phyloP scores from a whole-genome alignment of 768 basidiomycete species.

The Lactarius deliciosus region DNA sequence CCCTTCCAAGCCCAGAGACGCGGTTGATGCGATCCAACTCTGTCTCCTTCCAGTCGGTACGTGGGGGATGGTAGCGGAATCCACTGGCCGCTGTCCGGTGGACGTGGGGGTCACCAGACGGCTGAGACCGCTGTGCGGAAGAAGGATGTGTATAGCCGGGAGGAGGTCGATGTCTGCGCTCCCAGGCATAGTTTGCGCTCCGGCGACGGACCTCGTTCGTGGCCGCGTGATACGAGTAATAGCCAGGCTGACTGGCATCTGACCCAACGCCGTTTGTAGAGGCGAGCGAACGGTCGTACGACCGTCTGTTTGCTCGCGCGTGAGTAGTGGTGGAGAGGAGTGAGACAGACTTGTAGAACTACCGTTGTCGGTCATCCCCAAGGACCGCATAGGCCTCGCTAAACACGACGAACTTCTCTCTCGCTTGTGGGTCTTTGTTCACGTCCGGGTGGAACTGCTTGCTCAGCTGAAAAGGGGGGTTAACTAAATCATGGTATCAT shows the following conservation, averaged over 20 bases:
- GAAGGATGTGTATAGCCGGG: constrained; percentile 15
- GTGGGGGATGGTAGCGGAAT: constrained; percentile 10
- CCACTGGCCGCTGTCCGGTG: neutral
- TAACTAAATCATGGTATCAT: neutral
- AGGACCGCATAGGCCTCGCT: constrained; percentile 50
- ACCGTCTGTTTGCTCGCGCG: constrained; percentile 31
- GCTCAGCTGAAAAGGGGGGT: constrained; percentile 40
- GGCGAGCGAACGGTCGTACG: constrained; percentile 37
- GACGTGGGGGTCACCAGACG: neutral
- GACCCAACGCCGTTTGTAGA: neutral
- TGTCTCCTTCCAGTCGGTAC: constrained; percentile 25
- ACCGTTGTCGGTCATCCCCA: constrained; percentile 48
- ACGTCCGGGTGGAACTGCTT: constrained; percentile 50
- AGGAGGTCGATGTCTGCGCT: constrained; percentile 31
- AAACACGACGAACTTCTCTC: constrained; percentile 44
- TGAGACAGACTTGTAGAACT: constrained; percentile 7
- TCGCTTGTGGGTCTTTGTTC: constrained; percentile 40
- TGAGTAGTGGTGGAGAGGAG: neutral
- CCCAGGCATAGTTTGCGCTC: constrained; percentile 43
- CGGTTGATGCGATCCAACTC: constrained; percentile 22
- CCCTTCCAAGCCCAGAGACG: constrained; percentile 27
- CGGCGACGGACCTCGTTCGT: constrained; percentile 36
- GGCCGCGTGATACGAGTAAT: constrained; percentile 29
- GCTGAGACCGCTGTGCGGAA: constrained; percentile 1
- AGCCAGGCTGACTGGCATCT: constrained; percentile 2